Conservation (phyloP, 768 basidiomycete species). For the Terana coerulea region DNA sequence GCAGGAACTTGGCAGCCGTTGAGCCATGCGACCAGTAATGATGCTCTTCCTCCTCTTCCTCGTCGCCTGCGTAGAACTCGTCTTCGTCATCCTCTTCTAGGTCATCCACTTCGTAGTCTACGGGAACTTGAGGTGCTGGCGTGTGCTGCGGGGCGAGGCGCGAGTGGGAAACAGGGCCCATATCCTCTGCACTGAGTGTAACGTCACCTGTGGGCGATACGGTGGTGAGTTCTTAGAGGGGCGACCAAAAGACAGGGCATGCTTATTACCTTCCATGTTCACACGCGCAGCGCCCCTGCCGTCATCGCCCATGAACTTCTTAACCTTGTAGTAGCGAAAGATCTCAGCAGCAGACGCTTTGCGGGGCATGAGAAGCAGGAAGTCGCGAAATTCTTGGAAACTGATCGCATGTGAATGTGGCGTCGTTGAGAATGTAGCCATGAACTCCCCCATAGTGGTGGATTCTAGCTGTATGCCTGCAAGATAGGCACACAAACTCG, state of each 20-base stretch:
- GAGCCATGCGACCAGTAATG: constrained; percentile 60
- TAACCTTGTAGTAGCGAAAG: constrained; percentile 75
- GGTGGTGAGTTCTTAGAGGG: constrained; percentile 3
- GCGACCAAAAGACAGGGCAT: neutral
- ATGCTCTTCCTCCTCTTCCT: constrained; percentile 54
- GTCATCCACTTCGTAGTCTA: constrained; percentile 29
- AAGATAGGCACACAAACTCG: neutral
- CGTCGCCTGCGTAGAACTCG: constrained; percentile 37
- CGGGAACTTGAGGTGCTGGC: constrained; percentile 14
- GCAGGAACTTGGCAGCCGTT: constrained; percentile 82
- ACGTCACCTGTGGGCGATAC: constrained; percentile 61
- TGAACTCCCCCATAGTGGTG: constrained; percentile 75
- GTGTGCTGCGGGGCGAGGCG: constrained; percentile 10
- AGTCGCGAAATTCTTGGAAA: constrained; percentile 87
- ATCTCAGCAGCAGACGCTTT: constrained; percentile 81
- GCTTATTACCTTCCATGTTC: constrained; percentile 77
- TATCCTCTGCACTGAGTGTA: constrained; percentile 73
- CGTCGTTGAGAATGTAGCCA: constrained; percentile 70
- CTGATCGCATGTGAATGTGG: constrained; percentile 65
- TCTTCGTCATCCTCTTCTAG: constrained; percentile 31
- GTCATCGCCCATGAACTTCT: constrained; percentile 66
- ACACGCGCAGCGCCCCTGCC: constrained; percentile 75
- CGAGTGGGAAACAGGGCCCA: constrained; percentile 28
- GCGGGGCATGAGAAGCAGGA: constrained; percentile 81
- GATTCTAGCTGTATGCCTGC: constrained; percentile 71